These are phyloP conservation scores for Mycena galericulata DNA, from an alignment of 768 basidiomycete genomes.

Conservation along the genomic window DNA sequence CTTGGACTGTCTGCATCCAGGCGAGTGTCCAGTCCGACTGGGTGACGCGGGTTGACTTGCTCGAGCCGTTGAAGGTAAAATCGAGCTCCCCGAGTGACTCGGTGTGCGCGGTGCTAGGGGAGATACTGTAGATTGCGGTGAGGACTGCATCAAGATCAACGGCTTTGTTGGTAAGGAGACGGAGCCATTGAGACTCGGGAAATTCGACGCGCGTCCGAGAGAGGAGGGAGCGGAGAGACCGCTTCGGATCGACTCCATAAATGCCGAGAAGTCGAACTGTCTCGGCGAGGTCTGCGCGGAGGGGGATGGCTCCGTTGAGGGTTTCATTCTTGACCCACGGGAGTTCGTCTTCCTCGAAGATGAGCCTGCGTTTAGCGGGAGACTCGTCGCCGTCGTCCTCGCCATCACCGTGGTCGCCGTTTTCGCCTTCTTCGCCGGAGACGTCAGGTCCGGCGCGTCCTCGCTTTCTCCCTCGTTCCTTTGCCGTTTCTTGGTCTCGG, in stretches of 20 bases:
- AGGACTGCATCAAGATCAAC: constrained; percentile 3
- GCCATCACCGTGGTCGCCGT: not conserved
- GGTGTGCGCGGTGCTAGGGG: not conserved
- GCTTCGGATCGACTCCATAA: constrained; percentile 2
- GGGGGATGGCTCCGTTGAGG: not conserved
- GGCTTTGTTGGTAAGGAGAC: not conserved
- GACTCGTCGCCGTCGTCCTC: not conserved
- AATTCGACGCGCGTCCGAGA: not conserved
- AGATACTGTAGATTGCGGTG: not conserved
- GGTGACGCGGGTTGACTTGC: not conserved
- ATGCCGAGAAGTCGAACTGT: no score
- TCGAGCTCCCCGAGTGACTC: not conserved
- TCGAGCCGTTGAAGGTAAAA: not conserved
- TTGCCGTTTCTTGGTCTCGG: constrained; percentile 9
- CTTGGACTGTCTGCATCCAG: no score
- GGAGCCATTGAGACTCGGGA: constrained; percentile 13
- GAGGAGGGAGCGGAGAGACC: not conserved
- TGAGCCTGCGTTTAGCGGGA: not conserved
- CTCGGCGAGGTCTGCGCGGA: no score
- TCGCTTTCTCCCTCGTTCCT: not conserved
- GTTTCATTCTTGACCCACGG: not conserved
- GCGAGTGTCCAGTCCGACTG: not conserved
- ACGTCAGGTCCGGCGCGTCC: not conserved
- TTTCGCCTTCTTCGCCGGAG: not conserved
- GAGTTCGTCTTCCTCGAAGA: not conserved